Evolutionary conservation across 169 alveolate species (phyloP).

Genomic region (Plasmodium ovale): DNA sequence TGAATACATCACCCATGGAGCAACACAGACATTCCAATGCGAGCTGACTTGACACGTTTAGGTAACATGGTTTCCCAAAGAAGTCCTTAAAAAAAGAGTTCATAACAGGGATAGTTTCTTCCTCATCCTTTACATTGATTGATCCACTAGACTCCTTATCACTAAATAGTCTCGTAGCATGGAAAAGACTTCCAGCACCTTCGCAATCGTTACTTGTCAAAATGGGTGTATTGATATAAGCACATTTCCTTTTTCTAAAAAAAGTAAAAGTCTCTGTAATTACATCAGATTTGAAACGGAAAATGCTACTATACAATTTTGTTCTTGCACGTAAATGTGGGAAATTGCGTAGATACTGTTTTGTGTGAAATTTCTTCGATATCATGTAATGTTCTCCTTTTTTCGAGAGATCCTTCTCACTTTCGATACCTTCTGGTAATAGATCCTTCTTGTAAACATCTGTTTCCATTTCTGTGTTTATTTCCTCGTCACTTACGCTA

Average conservation of each 20-base stretch:
- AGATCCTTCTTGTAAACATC: neutral
- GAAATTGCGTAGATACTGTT: constrained; percentile 79
- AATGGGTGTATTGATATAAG: constrained; percentile 98
- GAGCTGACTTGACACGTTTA: constrained; percentile 98
- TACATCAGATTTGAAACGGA: constrained; percentile 90
- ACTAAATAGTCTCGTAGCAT: constrained; percentile 92
- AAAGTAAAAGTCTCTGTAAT: constrained; percentile 87
- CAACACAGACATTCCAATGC: constrained; percentile 96
- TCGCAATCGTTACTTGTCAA: constrained; percentile 99
- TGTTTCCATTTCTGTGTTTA: neutral
- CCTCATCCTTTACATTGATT: neutral
- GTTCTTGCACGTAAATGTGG: constrained; percentile 86
- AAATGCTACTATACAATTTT: constrained; percentile 87
- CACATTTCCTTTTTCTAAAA: constrained; percentile 90
- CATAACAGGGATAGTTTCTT: constrained; percentile 37
- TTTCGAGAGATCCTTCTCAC: constrained; percentile 37
- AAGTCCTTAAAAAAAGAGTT: constrained; percentile 33
- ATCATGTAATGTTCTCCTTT: constrained; percentile 81
- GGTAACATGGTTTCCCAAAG: constrained; percentile 89
- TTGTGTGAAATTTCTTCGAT: constrained; percentile 81
- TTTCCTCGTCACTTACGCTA: neutral
- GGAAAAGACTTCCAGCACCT: constrained; percentile 99
- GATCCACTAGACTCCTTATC: neutral
- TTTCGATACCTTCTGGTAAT: neutral
- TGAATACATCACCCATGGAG: constrained; percentile 96